A percentile compares a stretch with the other conserved stretches of the same genome.
Evolutionary conservation across 179 eudicot genomes (phyloP).

Genomic region (Beta lomatogona): DNA sequence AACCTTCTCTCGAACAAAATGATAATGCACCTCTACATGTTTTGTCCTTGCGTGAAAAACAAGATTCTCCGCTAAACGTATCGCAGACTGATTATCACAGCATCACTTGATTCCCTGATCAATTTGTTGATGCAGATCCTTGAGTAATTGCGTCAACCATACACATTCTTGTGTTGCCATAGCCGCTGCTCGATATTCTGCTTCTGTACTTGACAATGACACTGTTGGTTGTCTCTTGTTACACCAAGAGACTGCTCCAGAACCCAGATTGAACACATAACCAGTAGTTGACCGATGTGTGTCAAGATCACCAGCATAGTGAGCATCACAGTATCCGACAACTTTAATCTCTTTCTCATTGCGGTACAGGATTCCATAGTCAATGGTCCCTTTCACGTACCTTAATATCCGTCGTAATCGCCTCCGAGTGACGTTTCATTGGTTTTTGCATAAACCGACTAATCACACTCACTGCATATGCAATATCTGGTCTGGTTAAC

Average conservation of each 20-base stretch:
- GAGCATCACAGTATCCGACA: background rate
- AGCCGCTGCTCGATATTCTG: background rate
- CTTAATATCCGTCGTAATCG: no score
- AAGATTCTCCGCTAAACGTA: slow-evolving; percentile 6
- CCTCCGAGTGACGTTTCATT: slow-evolving; percentile 8
- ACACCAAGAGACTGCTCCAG: background rate
- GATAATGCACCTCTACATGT: background rate
- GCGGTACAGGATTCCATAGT: background rate
- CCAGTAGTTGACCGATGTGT: background rate
- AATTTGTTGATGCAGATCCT: slow-evolving; percentile 5
- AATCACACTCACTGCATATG: slow-evolving; percentile 1
- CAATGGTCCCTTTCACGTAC: background rate
- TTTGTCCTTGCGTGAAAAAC: slow-evolving; percentile 6
- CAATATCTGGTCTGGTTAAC: slow-evolving; percentile 22
- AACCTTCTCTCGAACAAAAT: background rate
- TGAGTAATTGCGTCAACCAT: slow-evolving; percentile 15
- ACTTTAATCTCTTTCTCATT: background rate
- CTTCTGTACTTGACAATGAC: background rate
- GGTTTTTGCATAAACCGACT: slow-evolving; percentile 6
- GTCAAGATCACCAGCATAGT: slow-evolving; percentile 19
- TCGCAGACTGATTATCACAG: slow-evolving; percentile 7
- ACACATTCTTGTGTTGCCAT: slow-evolving; percentile 13
- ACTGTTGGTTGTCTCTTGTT: background rate
- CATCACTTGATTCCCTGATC: background rate
- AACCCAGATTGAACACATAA: background rate